These are phyloP conservation scores for Trichocladium uniseriatum DNA, from an alignment of 495 filamentous ascomycete species.

Conservation along the genomic window DNA sequence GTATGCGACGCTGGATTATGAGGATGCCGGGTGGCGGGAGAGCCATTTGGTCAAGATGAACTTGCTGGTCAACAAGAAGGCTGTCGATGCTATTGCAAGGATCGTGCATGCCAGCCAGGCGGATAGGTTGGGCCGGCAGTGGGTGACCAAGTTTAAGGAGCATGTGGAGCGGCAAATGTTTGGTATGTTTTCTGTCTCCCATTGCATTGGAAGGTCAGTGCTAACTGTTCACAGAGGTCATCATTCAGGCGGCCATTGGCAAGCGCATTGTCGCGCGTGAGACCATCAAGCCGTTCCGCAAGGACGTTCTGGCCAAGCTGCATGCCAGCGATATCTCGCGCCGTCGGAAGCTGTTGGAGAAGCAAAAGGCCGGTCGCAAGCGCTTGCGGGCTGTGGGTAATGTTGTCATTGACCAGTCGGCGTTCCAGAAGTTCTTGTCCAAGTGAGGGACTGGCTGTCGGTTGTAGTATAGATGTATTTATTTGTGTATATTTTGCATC, in stretches of 20 bases:
- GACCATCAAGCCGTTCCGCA: constrained; percentile 92
- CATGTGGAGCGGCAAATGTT: constrained; percentile 95
- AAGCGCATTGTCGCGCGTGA: constrained; percentile 80
- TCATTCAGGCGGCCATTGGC: constrained; percentile 88
- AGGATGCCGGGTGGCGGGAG: constrained; percentile 79
- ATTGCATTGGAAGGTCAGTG: background rate
- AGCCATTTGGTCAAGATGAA: constrained; percentile 84
- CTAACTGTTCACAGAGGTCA: constrained; percentile 48
- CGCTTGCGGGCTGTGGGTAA: constrained; percentile 64
- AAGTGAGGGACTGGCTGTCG: constrained; percentile 25
- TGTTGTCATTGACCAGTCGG: constrained; percentile 85
- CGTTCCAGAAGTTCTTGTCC: constrained; percentile 81
- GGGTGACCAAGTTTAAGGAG: constrained; percentile 96
- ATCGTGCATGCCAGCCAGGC: constrained; percentile 77
- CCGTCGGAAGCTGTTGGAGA: constrained; percentile 81
- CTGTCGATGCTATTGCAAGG: constrained; percentile 89
- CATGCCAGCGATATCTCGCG: constrained; percentile 83
- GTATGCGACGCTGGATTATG: constrained; percentile 81
- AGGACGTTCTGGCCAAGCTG: constrained; percentile 86
- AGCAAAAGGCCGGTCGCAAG: constrained; percentile 95
- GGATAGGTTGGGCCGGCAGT: constrained; percentile 63
- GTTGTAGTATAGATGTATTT: background rate
- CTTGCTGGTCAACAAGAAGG: constrained; percentile 79
- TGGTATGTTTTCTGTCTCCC: constrained; percentile 18
- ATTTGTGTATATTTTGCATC: background rate